A percentile compares a stretch with the other conserved stretches of the same genome.
These are phyloP conservation scores for Candida berthetii DNA, from an alignment of 805 yeast genomes.

Conservation along the genomic window DNA sequence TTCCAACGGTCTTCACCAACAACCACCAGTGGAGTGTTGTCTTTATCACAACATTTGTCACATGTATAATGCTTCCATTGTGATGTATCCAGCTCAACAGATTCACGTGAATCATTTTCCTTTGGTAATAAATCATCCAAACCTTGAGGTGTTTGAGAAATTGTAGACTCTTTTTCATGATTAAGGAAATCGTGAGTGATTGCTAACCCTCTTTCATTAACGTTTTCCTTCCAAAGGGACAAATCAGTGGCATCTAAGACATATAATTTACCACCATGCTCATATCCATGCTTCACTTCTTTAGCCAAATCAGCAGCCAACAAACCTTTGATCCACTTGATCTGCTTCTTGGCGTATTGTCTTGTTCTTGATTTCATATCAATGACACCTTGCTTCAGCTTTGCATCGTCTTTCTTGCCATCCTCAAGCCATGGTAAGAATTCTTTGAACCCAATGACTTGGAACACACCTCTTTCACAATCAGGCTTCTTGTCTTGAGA, in stretches of 20 bases:
- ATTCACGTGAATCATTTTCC: conserved; percentile 4
- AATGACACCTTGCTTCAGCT: conserved; percentile 44
- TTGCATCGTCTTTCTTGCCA: conserved; percentile 10
- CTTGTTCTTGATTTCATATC: conserved; percentile 82
- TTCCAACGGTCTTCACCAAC: conserved; percentile 73
- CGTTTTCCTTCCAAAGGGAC: conserved; percentile 49
- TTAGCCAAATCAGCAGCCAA: conserved; percentile 53
- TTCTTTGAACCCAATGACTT: conserved; percentile 91
- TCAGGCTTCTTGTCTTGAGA: conserved; percentile 33
- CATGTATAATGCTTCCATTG: conserved; percentile 71
- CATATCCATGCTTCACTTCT: conserved; percentile 37
- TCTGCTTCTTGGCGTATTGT: conserved; percentile 81
- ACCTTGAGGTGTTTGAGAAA: conserved; percentile 30
- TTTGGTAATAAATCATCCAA: conserved; percentile 22
- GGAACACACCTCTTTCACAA: conserved; percentile 79
- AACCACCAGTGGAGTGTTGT: conserved; percentile 50
- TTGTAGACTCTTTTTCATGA: conserved; percentile 1
- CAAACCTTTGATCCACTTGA: conserved; percentile 82
- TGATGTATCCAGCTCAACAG: conserved; percentile 12
- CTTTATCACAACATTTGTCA: conserved; percentile 51
- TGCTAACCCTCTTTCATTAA: conserved; percentile 44
- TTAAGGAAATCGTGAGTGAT: conserved; percentile 39
- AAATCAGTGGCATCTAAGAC: conserved; percentile 77
- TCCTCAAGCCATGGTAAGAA: conserved; percentile 62
- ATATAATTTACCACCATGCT: conserved; percentile 59